These are phyloP conservation scores for Phyllosticta citribraziliensis DNA, from an alignment of 2,329 filamentous ascomycete species.

Conservation along the genomic window DNA sequence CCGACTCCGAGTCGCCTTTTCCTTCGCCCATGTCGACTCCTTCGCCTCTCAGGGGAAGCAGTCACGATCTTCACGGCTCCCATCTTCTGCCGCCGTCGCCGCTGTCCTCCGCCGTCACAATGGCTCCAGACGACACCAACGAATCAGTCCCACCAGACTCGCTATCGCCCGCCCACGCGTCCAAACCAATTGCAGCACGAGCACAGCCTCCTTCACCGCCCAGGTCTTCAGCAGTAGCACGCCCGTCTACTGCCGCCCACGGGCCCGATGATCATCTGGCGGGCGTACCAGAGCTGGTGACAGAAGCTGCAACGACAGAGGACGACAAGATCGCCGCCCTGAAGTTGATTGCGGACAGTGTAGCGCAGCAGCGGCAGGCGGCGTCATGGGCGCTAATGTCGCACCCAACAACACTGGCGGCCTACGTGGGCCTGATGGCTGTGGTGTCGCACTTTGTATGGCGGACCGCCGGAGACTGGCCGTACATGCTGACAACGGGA, in stretches of 20 bases:
- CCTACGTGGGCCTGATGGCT: conserved; percentile 28
- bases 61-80: conserved; percentile 30
- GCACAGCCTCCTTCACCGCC: conserved; percentile 7
- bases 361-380: conserved; percentile 69
- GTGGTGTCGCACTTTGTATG: conserved; percentile 32
- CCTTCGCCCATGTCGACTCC: conserved; percentile 56
- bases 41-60: conserved; percentile 41
- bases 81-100: conserved; percentile 24
- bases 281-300: conserved; percentile 54
- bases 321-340: conserved; percentile 59
- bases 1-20: conserved; percentile 40
- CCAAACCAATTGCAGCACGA: background rate
- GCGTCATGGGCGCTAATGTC: conserved; percentile 48
- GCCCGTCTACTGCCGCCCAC: background rate
- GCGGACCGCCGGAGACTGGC: conserved; percentile 38
- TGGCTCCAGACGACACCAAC: conserved; percentile 15
- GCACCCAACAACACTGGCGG: conserved; percentile 22
- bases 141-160: conserved; percentile 13
- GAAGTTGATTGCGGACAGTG: conserved; percentile 66
- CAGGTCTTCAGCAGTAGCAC: conserved; percentile 15
- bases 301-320: conserved; percentile 41
- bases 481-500: conserved; percentile 47
- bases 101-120: conserved; percentile 26
- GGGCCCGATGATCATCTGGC: conserved; percentile 27
- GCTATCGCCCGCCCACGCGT: background rate